phyloP scores from a whole-genome alignment of 805 yeast genomes.

The Kluyveromyces nonfermentans region DNA sequence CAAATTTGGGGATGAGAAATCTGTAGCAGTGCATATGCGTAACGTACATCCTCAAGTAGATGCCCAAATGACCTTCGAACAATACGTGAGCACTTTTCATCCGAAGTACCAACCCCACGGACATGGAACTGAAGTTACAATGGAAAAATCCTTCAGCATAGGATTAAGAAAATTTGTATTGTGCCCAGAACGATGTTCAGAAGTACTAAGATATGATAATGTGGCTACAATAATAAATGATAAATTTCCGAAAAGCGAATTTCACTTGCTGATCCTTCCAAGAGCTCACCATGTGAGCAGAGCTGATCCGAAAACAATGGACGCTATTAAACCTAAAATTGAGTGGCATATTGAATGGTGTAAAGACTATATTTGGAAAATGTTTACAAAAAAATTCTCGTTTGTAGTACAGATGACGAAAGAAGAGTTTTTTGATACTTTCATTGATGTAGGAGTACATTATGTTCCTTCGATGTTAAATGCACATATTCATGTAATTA shows the following conservation, averaged over 20 bases:
- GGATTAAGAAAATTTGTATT: constrained; percentile 1
- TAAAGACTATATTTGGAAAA: constrained; percentile 24
- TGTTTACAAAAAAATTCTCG: constrained; percentile 10
- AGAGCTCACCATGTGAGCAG: constrained; percentile 33
- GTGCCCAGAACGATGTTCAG: constrained; percentile 33
- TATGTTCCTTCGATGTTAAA: constrained; percentile 60
- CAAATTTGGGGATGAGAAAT: neutral
- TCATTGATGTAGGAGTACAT: constrained; percentile 55
- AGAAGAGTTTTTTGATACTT: constrained; percentile 13
- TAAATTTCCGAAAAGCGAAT: constrained; percentile 49
- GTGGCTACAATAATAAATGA: constrained; percentile 51
- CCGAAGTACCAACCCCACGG: constrained; percentile 1
- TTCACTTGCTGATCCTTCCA: constrained; percentile 58
- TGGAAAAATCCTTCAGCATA: constrained; percentile 2
- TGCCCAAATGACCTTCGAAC: neutral
- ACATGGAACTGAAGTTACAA: neutral
- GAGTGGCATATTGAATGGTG: constrained; percentile 27
- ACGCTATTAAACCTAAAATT: constrained; percentile 31
- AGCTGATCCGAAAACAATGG: constrained; percentile 41
- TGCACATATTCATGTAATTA: constrained; percentile 64
- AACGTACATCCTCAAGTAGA: neutral
- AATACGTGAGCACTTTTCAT: neutral
- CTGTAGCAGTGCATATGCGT: neutral
- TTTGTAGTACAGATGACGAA: constrained; percentile 9
- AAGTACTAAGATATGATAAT: constrained; percentile 40